Evolutionary conservation across 176 grass and related monocot genomes (phyloP), one percentile per base, ranked within the genome.

Genomic region (Hyparrhenia diplandra): DNA sequence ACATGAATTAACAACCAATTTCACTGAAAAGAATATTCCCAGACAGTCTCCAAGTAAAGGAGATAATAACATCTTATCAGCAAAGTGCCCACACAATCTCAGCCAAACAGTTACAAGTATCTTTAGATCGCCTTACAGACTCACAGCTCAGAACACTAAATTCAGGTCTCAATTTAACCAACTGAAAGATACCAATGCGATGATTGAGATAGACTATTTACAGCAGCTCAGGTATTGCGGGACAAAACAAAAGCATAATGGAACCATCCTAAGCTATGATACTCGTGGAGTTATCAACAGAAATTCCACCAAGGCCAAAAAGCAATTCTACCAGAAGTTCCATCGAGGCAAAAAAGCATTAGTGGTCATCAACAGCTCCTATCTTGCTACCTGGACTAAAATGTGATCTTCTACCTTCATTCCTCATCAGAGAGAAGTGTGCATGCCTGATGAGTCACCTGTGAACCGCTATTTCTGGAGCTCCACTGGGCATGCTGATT

Each of bases 231-330:
- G 64, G 32, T 42, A 88, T n/a, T 21, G 16, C 49, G 32, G 29
- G 67, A 10, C 27, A 78, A n/a, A n/a, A n/a, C n/a, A n/a, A 66
- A 81, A 76, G n/a, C 52, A 18, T 11, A 82, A 1, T 12, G 75
- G n/a, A 60, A 60, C 69, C 45, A 78, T 78, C 57, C 81, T 73
- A 45, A 41, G 73, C 41, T 60, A 78, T 61, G 73, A 37, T 67
- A 55, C 47, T 60, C 17, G 55, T 79, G 28, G 21, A 23, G 25
- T 27, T 77, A 21, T 42, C 30, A 34, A 24, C 42, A 51, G 16
- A 84, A 69, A 73, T 52, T 78, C 39, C 39, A 20, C 23, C 27
- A 57, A 23, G 52, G 52, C 21, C 21, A 57, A n/a, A 23, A 72
- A 65, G 9, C 20, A n/a, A 23, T 23, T 57, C 52, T 57, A n/a